A percentile compares a stretch with the other conserved stretches of the same genome.
Evolutionary conservation across 2,329 filamentous ascomycete species (phyloP).

Genomic region (Ophiostoma novo-ulmi): DNA sequence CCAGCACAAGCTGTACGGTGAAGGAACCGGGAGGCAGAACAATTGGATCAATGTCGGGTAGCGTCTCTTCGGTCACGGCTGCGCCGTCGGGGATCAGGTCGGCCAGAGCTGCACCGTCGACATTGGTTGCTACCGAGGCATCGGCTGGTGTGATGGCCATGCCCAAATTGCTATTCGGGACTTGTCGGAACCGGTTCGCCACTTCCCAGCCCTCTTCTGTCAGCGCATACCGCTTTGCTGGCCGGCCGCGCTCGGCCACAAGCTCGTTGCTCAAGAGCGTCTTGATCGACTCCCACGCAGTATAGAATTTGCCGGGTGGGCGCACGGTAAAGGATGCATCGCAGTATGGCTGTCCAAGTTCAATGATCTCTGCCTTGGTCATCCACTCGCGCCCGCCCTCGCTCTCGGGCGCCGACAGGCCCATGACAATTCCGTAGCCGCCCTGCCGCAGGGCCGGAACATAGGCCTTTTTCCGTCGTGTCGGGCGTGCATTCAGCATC

Average conservation of each 20-base stretch:
- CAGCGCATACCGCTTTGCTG: conserved; percentile 61
- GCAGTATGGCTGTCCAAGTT: conserved; percentile 64
- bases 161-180: conserved; percentile 20
- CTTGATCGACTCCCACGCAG: conserved; percentile 80
- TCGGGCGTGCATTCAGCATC: conserved; percentile 26
- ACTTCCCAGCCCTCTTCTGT: conserved; percentile 77
- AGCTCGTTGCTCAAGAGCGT: conserved; percentile 68
- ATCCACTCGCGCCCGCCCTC: conserved; percentile 50
- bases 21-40: conserved; percentile 60
- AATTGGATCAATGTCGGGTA: conserved; percentile 55
- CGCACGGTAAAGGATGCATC: conserved; percentile 65
- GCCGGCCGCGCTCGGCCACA: conserved; percentile 65
- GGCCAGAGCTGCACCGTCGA: background rate
- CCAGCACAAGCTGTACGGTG: conserved; percentile 63
- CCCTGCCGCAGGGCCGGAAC: conserved; percentile 69
- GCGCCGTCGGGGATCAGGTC: conserved; percentile 23
- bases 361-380: conserved; percentile 64
- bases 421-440: conserved; percentile 66
- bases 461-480: conserved; percentile 56
- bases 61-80: conserved; percentile 25
- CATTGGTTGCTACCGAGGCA: background rate
- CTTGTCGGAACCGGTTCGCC: conserved; percentile 58
- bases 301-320: conserved; percentile 66
- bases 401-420: conserved; percentile 56
- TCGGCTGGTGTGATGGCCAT: background rate